A percentile compares a stretch with the other conserved stretches of the same genome.
These are phyloP conservation scores for Hyphopichia khmerensis DNA, from an alignment of 1,139 yeast species.

Conservation along the genomic window DNA sequence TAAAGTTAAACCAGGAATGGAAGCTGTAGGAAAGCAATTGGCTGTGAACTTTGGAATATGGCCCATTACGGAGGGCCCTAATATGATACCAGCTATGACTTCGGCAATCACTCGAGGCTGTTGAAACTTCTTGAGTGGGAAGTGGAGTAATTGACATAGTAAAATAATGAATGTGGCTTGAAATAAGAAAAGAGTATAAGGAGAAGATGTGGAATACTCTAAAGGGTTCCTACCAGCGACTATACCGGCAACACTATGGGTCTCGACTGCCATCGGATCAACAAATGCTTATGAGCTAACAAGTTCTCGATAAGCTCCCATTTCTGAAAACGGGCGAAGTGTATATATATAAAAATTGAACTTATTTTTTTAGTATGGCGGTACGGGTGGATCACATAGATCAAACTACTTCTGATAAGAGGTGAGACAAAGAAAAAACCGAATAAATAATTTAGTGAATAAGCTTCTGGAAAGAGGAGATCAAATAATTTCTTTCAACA, in stretches of 20 bases:
- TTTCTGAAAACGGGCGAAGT: not conserved
- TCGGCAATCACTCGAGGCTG: conserved; percentile 82
- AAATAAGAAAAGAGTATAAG: conserved; percentile 60
- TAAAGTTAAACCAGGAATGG: conserved; percentile 62
- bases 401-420: not conserved
- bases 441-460: not conserved
- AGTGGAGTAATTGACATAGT: conserved; percentile 54
- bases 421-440: not conserved
- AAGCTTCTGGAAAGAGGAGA: not conserved
- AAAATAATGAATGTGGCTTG: conserved; percentile 57
- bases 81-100: conserved; percentile 68
- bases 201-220: conserved; percentile 52
- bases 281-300: too few relatives aligned
- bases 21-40: conserved; percentile 60
- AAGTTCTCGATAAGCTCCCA: too few relatives aligned
- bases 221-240: conserved; percentile 71
- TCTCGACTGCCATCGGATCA: conserved; percentile 22
- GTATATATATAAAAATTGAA: not conserved
- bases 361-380: not conserved
- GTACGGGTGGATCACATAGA: not conserved
- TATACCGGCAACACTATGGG: conserved; percentile 55
- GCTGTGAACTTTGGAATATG: conserved; percentile 63
- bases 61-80: conserved; percentile 73
- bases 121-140: conserved; percentile 56
- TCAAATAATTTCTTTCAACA: not conserved